Percentiles rank a stretch among this genome's conserved stretches.
Evolutionary conservation across 1,139 yeast genomes (phyloP).

Genomic region (Nakaseomyces uthaithaninus): DNA sequence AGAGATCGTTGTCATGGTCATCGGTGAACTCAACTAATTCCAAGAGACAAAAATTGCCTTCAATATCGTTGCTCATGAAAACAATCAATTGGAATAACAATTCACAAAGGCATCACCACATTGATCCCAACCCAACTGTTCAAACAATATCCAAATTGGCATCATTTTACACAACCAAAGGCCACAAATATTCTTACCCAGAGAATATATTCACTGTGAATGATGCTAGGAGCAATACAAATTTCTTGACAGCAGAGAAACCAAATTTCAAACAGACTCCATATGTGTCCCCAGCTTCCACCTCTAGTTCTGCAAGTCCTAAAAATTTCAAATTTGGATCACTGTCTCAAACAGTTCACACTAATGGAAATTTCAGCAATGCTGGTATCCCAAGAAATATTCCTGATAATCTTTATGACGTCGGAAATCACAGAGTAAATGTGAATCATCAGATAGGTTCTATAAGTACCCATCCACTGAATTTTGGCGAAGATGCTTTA

Average conservation of each 20-base stretch:
- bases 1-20: slow-evolving; percentile 4
- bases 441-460: not conserved
- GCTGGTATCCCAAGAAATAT: not conserved
- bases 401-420: not conserved
- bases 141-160: slow-evolving; percentile 21
- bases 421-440: not conserved
- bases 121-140: slow-evolving; percentile 16
- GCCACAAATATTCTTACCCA: slow-evolving; percentile 25
- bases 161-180: slow-evolving; percentile 23
- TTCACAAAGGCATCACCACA: no score
- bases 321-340: not conserved
- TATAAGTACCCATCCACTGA: not conserved
- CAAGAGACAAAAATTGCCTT: slow-evolving; percentile 1
- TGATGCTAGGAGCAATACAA: not conserved
- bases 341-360: no score
- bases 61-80: slow-evolving; percentile 1
- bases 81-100: not conserved
- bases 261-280: not conserved
- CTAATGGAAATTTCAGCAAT: no score
- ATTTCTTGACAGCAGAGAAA: not conserved
- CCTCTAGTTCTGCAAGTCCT: not conserved
- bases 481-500: no score
- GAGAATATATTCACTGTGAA: slow-evolving; percentile 10
- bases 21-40: not conserved
- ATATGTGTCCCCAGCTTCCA: not conserved